Evolutionary conservation across 805 yeast species (phyloP).

Genomic region (Pichia heedii): DNA sequence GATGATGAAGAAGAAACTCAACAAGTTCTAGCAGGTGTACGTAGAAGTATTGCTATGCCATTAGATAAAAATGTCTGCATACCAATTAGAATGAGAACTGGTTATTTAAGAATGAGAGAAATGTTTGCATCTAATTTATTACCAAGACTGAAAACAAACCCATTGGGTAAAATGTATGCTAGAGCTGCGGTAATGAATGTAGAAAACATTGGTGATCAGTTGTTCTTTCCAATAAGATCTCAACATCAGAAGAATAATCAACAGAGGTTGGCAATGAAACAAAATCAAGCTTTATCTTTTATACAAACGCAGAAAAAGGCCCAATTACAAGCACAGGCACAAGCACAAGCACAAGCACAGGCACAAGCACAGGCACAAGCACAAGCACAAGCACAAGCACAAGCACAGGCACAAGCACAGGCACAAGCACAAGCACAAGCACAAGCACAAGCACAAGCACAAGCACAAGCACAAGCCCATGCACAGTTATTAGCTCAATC

Average conservation of each 20-base stretch:
- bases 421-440: neutral
- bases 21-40: slow-evolving; percentile 82
- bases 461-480: neutral
- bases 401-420: slow-evolving; percentile 1
- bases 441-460: neutral
- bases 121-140: slow-evolving; percentile 83
- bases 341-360: slow-evolving; percentile 1
- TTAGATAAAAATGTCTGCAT: slow-evolving; percentile 64
- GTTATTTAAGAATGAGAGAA: slow-evolving; percentile 82
- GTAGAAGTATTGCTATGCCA: slow-evolving; percentile 73
- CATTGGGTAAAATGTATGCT: slow-evolving; percentile 73
- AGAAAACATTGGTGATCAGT: slow-evolving; percentile 59
- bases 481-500: neutral
- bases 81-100: slow-evolving; percentile 62
- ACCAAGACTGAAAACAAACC: slow-evolving; percentile 48
- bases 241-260: slow-evolving; percentile 28
- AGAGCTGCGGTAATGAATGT: slow-evolving; percentile 68
- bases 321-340: slow-evolving; percentile 4
- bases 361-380: slow-evolving; percentile 4
- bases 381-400: slow-evolving; percentile 6
- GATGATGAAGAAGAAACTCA: slow-evolving; percentile 92
- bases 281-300: slow-evolving; percentile 9
- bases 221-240: slow-evolving; percentile 41
- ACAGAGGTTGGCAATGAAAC: slow-evolving; percentile 8
- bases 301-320: slow-evolving; percentile 12